phyloP scores from a whole-genome alignment of 495 filamentous ascomycete species.

The Aspergillus bertholletiae region DNA sequence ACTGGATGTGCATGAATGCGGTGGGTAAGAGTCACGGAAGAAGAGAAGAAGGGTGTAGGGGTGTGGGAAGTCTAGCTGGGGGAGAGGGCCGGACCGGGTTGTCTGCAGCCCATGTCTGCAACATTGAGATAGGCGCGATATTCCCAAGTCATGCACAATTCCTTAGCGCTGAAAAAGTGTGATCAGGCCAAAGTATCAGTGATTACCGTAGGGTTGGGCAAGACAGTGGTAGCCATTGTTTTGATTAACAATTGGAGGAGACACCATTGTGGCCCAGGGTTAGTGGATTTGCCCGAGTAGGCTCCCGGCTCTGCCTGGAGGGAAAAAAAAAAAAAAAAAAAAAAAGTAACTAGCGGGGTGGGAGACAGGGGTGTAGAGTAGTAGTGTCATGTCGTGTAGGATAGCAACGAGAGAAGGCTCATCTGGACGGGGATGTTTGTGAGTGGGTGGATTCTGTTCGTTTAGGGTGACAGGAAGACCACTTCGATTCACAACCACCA shows the following conservation, averaged over 20 bases:
- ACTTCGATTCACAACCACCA: background rate
- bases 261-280: conserved; percentile 9
- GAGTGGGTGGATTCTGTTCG: background rate
- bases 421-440: background rate
- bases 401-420: conserved; percentile 11
- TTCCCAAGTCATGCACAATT: conserved; percentile 18
- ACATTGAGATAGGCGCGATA: conserved; percentile 22
- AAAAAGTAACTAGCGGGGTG: background rate
- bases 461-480: background rate
- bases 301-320: background rate
- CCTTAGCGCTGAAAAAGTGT: conserved; percentile 34
- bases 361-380: background rate
- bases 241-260: conserved; percentile 15
- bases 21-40: conserved; percentile 17
- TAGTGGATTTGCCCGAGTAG: conserved; percentile 9
- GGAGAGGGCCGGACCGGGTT: conserved; percentile 24
- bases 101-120: conserved; percentile 33
- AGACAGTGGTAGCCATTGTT: background rate
- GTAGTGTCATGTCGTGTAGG: background rate
- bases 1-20: conserved; percentile 23
- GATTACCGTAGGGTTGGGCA: background rate
- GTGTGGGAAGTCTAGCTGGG: conserved; percentile 23
- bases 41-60: conserved; percentile 7
- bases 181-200: conserved; percentile 21
- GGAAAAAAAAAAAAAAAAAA: background rate